Conservation (phyloP, 768 basidiomycete species). For the Russula lepida region DNA sequence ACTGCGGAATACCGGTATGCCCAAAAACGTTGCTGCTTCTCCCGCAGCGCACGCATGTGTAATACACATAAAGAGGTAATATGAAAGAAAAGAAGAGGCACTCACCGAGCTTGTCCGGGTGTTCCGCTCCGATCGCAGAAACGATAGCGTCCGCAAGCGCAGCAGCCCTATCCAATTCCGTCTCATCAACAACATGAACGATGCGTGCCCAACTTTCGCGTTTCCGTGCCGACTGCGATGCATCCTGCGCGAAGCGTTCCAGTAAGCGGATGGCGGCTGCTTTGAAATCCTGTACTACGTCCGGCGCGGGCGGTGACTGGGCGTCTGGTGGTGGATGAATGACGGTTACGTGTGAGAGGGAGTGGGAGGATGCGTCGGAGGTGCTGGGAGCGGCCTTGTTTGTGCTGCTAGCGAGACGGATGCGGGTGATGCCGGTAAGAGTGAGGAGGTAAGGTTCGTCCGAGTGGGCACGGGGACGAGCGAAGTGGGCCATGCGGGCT, state of each 20-base stretch:
- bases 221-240: conserved; percentile 34
- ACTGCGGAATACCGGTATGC: neutral
- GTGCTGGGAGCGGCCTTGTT: conserved; percentile 16
- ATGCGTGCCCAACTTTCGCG: conserved; percentile 66
- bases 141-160: conserved; percentile 78
- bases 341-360: conserved; percentile 24
- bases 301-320: conserved; percentile 39
- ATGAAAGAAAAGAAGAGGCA: conserved; percentile 1
- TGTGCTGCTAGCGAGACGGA: conserved; percentile 39
- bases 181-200: conserved; percentile 63
- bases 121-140: conserved; percentile 52
- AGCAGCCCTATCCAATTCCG: conserved; percentile 50
- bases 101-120: conserved; percentile 64
- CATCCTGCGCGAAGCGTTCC: conserved; percentile 48
- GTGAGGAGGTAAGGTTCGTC: conserved; percentile 60
- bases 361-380: conserved; percentile 29
- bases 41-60: neutral
- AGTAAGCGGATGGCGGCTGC: conserved; percentile 56
- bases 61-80: neutral
- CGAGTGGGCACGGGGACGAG: conserved; percentile 49
- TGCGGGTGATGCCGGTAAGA: conserved; percentile 61
- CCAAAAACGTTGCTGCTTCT: neutral
- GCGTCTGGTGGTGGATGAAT: conserved; percentile 29
- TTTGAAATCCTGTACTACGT: conserved; percentile 60
- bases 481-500: conserved; percentile 62